These are phyloP conservation scores for Wickerhamiella azyma DNA, from an alignment of 805 yeast species.

Conservation along the genomic window DNA sequence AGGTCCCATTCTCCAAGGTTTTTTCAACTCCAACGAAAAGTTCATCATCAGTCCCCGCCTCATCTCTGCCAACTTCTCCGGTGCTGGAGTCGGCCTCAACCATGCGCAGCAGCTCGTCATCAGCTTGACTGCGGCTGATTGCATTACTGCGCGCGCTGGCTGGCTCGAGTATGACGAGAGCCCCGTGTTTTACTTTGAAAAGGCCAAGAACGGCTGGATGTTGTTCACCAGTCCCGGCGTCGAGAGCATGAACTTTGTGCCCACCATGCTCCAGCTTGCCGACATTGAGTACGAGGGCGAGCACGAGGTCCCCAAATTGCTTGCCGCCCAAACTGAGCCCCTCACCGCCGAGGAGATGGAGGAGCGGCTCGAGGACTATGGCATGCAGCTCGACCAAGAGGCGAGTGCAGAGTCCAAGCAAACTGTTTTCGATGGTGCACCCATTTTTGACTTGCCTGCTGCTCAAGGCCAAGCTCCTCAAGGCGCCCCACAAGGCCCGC, in stretches of 20 bases:
- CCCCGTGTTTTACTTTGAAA: slow-evolving; percentile 10
- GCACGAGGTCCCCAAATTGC: neutral
- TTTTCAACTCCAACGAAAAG: slow-evolving; percentile 7
- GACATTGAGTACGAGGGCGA: slow-evolving; percentile 9
- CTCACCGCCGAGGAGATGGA: neutral
- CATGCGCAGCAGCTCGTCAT: slow-evolving; percentile 11
- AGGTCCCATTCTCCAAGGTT: slow-evolving; percentile 16
- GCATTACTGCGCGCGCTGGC: slow-evolving; percentile 11
- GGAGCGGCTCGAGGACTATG: neutral
- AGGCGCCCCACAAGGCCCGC: too few relatives aligned
- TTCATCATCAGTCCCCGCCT: slow-evolving; percentile 14
- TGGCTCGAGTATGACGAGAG: slow-evolving; percentile 13
- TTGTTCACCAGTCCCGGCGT: slow-evolving; percentile 10
- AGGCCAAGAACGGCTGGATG: slow-evolving; percentile 8
- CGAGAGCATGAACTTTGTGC: slow-evolving; percentile 6
- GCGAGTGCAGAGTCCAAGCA: neutral
- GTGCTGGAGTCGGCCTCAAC: slow-evolving; percentile 14
- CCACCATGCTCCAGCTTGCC: slow-evolving; percentile 13
- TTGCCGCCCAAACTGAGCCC: neutral
- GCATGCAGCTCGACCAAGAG: neutral
- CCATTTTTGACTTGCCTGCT: too few relatives aligned
- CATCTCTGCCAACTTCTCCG: slow-evolving; percentile 12
- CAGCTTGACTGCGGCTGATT: slow-evolving; percentile 4
- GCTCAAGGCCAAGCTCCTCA: neutral
- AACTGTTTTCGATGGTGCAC: neutral